phyloP scores from a whole-genome alignment of 2,329 filamentous ascomycete genomes.

The Pseudogymnoascus sp. region DNA sequence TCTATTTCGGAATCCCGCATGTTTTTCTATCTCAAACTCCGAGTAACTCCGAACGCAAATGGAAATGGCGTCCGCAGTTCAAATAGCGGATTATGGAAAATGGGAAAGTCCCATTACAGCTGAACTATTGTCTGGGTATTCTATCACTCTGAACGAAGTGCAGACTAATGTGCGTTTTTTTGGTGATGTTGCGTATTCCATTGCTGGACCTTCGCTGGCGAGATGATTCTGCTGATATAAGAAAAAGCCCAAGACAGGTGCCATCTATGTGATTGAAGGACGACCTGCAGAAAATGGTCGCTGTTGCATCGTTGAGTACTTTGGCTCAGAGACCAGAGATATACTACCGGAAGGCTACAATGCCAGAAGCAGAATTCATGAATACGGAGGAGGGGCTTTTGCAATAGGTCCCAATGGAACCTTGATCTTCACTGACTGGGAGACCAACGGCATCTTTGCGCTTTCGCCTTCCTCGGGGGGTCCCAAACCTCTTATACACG shows the following conservation, averaged over 20 bases:
- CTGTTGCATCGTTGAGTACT: conserved; percentile 39
- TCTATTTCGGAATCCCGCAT: neutral
- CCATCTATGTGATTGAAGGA: conserved; percentile 32
- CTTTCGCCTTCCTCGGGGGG: conserved; percentile 34
- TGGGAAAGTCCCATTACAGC: conserved; percentile 35
- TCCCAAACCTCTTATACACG: conserved; percentile 15
- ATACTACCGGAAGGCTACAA: conserved; percentile 39
- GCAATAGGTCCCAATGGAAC: conserved; percentile 33
- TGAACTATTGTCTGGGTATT: conserved; percentile 29
- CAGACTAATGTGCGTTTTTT: conserved; percentile 21
- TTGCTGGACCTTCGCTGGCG: neutral
- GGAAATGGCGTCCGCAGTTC: conserved; percentile 13
- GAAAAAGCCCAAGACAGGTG: conserved; percentile 23
- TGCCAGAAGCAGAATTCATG: conserved; percentile 42
- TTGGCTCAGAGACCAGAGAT: conserved; percentile 30
- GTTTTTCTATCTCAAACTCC: neutral
- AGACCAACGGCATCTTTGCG: conserved; percentile 37
- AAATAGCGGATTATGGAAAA: conserved; percentile 30
- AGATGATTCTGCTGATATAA: neutral
- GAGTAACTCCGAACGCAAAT: neutral
- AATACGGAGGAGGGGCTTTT: conserved; percentile 45
- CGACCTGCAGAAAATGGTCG: conserved; percentile 34
- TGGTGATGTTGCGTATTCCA: conserved; percentile 19
- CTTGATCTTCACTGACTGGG: conserved; percentile 42
- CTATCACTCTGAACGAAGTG: conserved; percentile 29